These are phyloP conservation scores for Pleurozium schreberi DNA, from an alignment of 225 moss, liverwort and hornwort species.

Conservation along the genomic window DNA sequence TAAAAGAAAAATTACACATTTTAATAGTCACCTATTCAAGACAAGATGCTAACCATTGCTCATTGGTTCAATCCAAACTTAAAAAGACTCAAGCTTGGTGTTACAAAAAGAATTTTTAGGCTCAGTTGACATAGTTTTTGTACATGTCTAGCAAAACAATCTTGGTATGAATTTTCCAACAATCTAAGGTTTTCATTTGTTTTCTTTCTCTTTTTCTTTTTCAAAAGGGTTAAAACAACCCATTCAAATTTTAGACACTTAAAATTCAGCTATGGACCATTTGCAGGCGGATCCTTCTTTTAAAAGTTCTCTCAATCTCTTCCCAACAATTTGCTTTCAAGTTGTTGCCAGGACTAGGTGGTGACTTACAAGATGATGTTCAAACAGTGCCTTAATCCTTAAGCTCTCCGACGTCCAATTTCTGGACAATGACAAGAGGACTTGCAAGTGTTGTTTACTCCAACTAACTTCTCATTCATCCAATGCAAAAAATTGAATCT, in stretches of 20 bases:
- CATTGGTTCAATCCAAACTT: background rate
- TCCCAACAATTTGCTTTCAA: background rate
- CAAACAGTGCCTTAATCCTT: too few relatives aligned
- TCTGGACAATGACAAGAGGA: too few relatives aligned
- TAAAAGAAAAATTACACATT: too few relatives aligned
- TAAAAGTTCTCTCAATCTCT: background rate
- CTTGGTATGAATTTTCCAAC: background rate
- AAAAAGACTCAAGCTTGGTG: background rate
- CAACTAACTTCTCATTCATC: too few relatives aligned
- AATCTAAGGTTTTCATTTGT: background rate
- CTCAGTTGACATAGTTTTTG: background rate
- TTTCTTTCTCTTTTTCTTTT: too few relatives aligned
- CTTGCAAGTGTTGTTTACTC: too few relatives aligned
- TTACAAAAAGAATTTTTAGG: too few relatives aligned
- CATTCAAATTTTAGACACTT: background rate
- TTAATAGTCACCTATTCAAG: background rate
- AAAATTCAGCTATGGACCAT: fast-evolving
- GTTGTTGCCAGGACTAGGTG: background rate
- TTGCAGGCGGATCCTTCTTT: background rate
- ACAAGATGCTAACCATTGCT: background rate
- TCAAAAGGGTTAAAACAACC: fast-evolving
- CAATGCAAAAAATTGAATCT: too few relatives aligned
- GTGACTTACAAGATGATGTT: background rate
- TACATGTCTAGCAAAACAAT: too few relatives aligned
- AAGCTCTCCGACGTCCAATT: too few relatives aligned